Conservation (phyloP, 192 early-diverging fungal genomes). For the Dissophora ornata region DNA sequence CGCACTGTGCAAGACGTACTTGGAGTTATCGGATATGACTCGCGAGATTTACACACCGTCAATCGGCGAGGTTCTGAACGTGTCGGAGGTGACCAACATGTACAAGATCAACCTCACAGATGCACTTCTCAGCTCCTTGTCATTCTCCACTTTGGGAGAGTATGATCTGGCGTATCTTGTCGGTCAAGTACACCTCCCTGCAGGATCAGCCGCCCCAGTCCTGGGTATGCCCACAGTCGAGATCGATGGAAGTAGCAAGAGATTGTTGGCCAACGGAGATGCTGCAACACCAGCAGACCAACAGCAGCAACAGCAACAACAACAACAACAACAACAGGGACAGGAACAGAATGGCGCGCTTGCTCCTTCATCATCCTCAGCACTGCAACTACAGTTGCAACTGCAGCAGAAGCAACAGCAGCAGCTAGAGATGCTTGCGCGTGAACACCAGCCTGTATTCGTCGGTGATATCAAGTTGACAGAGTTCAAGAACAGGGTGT, state of each 20-base stretch:
- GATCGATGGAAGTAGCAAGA: slow-evolving; percentile 15
- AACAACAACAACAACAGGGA: background rate
- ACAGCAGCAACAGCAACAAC: slow-evolving; percentile 2
- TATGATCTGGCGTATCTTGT: slow-evolving; percentile 83
- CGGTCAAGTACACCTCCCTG: slow-evolving; percentile 77
- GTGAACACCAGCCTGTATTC: slow-evolving; percentile 72
- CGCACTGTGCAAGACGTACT: slow-evolving; percentile 71
- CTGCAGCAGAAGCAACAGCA: slow-evolving; percentile 39
- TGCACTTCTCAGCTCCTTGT: slow-evolving; percentile 82
- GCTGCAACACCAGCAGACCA: background rate
- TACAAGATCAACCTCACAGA: slow-evolving; percentile 91
- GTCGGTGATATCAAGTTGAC: slow-evolving; percentile 90
- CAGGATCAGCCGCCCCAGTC: slow-evolving; percentile 73
- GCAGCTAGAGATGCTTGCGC: slow-evolving; percentile 35
- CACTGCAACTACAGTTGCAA: slow-evolving; percentile 27
- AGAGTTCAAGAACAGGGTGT: slow-evolving; percentile 74
- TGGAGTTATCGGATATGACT: slow-evolving; percentile 75
- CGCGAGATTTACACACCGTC: slow-evolving; percentile 86
- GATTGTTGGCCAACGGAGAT: background rate
- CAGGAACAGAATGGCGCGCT: background rate
- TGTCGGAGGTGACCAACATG: slow-evolving; percentile 89
- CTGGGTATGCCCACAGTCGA: slow-evolving; percentile 74
- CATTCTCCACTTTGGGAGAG: slow-evolving; percentile 79
- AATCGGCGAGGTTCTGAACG: slow-evolving; percentile 87
- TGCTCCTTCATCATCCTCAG: background rate